phyloP scores from a whole-genome alignment of 192 early-diverging fungal species.

The Coemansia sp. region DNA sequence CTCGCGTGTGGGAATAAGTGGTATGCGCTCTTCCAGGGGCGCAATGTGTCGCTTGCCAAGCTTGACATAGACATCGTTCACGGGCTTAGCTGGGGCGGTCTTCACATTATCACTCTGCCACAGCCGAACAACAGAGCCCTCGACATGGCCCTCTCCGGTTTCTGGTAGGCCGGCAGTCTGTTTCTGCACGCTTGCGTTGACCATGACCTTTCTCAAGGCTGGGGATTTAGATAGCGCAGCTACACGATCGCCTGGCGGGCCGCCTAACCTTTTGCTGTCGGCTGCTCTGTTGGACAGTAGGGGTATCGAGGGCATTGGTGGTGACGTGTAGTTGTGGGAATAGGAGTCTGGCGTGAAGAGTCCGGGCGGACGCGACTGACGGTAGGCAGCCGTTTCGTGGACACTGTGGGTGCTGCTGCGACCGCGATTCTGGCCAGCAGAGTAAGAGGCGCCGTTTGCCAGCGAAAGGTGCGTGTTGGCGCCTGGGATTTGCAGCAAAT shows the following conservation, averaged over 20 bases:
- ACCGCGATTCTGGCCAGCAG: conserved; percentile 11
- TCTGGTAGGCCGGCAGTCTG: not conserved
- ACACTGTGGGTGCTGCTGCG: conserved; percentile 40
- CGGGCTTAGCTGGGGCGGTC: conserved; percentile 15
- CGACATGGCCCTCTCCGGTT: conserved; percentile 10
- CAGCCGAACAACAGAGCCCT: conserved; percentile 16
- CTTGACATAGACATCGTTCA: conserved; percentile 37
- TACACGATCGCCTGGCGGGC: not conserved
- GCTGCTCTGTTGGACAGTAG: not conserved
- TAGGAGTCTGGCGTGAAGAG: conserved; percentile 7
- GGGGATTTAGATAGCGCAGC: conserved; percentile 6
- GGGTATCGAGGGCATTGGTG: conserved; percentile 4
- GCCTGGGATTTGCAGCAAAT: conserved; percentile 27
- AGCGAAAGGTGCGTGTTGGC: conserved; percentile 24
- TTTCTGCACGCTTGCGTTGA: not conserved
- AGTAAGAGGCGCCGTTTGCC: not conserved
- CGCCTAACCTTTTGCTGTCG: not conserved
- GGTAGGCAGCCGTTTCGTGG: conserved; percentile 28
- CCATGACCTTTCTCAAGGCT: not conserved
- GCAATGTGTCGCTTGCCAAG: conserved; percentile 34
- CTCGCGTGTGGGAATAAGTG: conserved; percentile 30
- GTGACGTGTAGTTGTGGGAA: not conserved
- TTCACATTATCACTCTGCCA: conserved; percentile 19
- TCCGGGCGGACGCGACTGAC: conserved; percentile 27
- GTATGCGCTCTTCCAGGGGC: conserved; percentile 43